phyloP scores from a whole-genome alignment of 2,329 filamentous ascomycete species.

The Epicoccum nigrum region DNA sequence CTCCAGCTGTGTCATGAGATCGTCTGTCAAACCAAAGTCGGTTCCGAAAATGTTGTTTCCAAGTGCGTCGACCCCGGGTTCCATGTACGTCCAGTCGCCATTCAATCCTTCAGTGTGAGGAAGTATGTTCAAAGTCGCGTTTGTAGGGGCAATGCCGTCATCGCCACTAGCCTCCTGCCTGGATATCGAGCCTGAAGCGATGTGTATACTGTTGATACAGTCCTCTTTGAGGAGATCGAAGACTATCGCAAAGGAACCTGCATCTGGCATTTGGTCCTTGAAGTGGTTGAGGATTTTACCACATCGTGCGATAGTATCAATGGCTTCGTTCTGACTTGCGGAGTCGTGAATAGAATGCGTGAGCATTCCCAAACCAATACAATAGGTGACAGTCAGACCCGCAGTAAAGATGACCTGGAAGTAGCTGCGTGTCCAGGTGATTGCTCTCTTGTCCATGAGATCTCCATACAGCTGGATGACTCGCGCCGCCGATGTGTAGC shows the following conservation, averaged over 20 bases:
- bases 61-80: background rate
- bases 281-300: slow-evolving; percentile 31
- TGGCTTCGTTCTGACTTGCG: background rate
- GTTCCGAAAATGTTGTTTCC: background rate
- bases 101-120: background rate
- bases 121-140: background rate
- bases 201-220: slow-evolving; percentile 18
- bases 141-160: background rate
- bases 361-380: slow-evolving; percentile 35
- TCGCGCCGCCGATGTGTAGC: slow-evolving; percentile 45
- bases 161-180: background rate
- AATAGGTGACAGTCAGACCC: slow-evolving; percentile 41
- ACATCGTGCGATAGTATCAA: slow-evolving; percentile 21
- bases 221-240: slow-evolving; percentile 36
- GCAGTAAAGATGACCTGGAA: slow-evolving; percentile 58
- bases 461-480: slow-evolving; percentile 50
- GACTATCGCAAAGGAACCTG: slow-evolving; percentile 32
- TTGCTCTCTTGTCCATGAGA: slow-evolving; percentile 44
- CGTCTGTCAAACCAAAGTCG: slow-evolving; percentile 18
- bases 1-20: slow-evolving; percentile 34
- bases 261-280: slow-evolving; percentile 33
- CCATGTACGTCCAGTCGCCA: background rate
- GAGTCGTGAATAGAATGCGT: slow-evolving; percentile 12
- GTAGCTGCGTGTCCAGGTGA: slow-evolving; percentile 56
- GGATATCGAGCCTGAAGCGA: background rate